A percentile compares a stretch with the other conserved stretches of the same genome.
Evolutionary conservation across 768 basidiomycete species (phyloP).

Genomic region (Hypholoma fasciculare): DNA sequence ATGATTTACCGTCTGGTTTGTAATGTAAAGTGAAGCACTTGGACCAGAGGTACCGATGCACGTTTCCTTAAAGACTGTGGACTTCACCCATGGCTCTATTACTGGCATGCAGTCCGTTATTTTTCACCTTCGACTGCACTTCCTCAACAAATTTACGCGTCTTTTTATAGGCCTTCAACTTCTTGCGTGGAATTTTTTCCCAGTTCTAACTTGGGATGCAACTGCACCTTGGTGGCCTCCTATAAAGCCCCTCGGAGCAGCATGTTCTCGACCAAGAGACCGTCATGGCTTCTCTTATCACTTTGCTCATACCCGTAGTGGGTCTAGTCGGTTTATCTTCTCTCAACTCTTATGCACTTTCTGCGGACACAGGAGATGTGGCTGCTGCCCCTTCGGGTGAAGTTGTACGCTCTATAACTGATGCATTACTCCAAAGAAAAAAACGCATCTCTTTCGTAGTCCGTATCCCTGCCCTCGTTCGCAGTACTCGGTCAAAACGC

Average conservation of each 20-base stretch:
- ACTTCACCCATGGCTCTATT: not conserved
- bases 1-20: too few species aligned
- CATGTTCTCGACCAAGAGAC: not conserved
- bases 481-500: constrained; percentile 48
- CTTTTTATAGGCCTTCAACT: not conserved
- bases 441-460: constrained; percentile 36
- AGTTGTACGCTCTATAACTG: not conserved
- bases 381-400: not conserved
- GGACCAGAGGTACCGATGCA: too few species aligned
- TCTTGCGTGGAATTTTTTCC: not conserved
- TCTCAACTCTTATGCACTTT: too few species aligned
- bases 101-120: not conserved
- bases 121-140: not conserved
- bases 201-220: not conserved
- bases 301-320: too few species aligned
- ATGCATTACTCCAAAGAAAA: not conserved
- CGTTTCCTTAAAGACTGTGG: not conserved
- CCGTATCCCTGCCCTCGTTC: constrained; percentile 39
- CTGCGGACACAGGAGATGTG: too few species aligned
- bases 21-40: too few species aligned
- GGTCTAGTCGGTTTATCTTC: too few species aligned
- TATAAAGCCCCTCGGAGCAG: not conserved
- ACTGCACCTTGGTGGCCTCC: not conserved
- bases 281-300: too few species aligned
- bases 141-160: not conserved